Evolutionary conservation across 805 yeast genomes (phyloP), one percentile per base, ranked within the genome.

Genomic region (Candida maltosa): DNA sequence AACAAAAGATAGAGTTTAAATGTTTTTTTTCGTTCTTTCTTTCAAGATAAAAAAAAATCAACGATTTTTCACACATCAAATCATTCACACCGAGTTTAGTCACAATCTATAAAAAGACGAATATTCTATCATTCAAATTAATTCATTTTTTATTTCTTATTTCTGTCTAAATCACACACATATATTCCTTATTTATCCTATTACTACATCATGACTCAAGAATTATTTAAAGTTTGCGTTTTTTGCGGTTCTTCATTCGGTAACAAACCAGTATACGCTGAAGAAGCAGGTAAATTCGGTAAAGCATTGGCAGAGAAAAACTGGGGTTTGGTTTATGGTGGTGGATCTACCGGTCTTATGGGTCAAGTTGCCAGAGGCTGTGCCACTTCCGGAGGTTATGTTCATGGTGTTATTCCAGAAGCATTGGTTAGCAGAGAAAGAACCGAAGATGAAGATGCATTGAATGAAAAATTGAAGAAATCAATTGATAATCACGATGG

Each of bases 201-300:
- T n/a, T 28, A 14, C 31, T 28, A n/a, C 9, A 33, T 8, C n/a
- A 27, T 27, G 31, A 28, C 37, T 17, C 19, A 29, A 16, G 37
- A 26, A 23, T 51, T 65, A 16, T 35, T 32, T 46, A 69, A 73
- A 14, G 70, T 87, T 8, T 87, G 95, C 60, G 95, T 87, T 17
- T 87, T 84, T 52, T 87, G 96, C 56, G 95, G 96, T 22, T 84
- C 94, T 3, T 75, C 88, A 4, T 73, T 75, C 41, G 96, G 96
- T 11, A 72, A 56, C 28, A 69, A 72, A 34, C 62, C 70, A 5
- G 46, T 47, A 3, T 83, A 59, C 51, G 62, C 80, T 10, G 63
- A 62, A 2, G 65, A 65, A 21, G 89, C 95, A 1, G 46, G 62
- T n/a, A 55, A 69, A 17, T 62, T 87, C 28, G 95, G 95, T 16